phyloP scores from a whole-genome alignment of 2,329 filamentous ascomycete genomes.

The Claviceps spartinae region DNA sequence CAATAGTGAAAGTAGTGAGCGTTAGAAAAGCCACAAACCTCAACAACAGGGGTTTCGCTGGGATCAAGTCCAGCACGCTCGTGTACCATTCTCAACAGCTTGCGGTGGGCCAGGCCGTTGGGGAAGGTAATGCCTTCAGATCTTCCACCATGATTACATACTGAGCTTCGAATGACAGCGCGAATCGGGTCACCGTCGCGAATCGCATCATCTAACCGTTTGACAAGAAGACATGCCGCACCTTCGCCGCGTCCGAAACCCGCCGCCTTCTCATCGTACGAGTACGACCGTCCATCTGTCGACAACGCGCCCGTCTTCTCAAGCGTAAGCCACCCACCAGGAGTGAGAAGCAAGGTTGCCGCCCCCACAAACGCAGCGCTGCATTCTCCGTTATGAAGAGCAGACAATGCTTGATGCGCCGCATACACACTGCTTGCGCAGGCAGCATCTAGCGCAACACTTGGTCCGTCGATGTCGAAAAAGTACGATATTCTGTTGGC shows the following conservation, averaged over 20 bases:
- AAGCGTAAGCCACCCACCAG: slow-evolving; percentile 7
- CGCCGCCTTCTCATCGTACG: slow-evolving; percentile 23
- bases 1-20: too few relatives aligned
- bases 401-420: slow-evolving; percentile 15
- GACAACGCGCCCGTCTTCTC: slow-evolving; percentile 14
- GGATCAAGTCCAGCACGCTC: slow-evolving; percentile 16
- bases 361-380: slow-evolving; percentile 6
- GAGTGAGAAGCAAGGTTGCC: slow-evolving; percentile 8
- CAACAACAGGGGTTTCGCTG: slow-evolving; percentile 6
- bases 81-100: slow-evolving; percentile 22
- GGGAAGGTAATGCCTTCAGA: slow-evolving; percentile 7
- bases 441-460: slow-evolving; percentile 24
- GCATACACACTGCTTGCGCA: slow-evolving; percentile 24
- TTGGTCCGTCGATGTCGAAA: slow-evolving; percentile 10
- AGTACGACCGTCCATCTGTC: slow-evolving; percentile 14
- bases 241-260: slow-evolving; percentile 35
- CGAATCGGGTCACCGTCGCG: slow-evolving; percentile 25
- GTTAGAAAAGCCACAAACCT: not conserved
- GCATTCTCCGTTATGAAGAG: slow-evolving; percentile 6
- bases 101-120: slow-evolving; percentile 11
- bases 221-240: slow-evolving; percentile 26
- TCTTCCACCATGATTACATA: slow-evolving; percentile 5
- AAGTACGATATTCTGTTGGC: slow-evolving; percentile 11
- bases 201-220: slow-evolving; percentile 28
- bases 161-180: slow-evolving; percentile 7